Conservation (phyloP, 1,284 basidiomycete genomes). For the Moniliella sp. region DNA sequence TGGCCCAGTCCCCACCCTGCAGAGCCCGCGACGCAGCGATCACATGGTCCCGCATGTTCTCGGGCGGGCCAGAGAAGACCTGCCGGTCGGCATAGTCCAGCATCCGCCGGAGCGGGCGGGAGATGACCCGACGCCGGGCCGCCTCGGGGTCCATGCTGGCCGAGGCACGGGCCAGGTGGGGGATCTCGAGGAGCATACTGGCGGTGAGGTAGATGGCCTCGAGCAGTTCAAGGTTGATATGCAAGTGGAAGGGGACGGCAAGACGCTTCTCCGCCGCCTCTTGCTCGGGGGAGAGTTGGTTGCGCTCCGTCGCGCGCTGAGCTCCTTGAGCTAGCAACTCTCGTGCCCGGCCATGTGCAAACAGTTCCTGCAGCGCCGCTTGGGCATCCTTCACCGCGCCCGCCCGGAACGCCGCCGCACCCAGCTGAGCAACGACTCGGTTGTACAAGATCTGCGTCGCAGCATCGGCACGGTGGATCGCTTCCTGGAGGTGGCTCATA, state of each 20-base stretch:
- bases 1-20: constrained; percentile 89
- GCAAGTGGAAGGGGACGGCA: constrained; percentile 96
- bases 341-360: constrained; percentile 78
- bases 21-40: constrained; percentile 96
- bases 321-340: constrained; percentile 91
- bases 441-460: constrained; percentile 96
- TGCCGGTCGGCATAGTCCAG: constrained; percentile 93
- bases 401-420: constrained; percentile 81
- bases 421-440: constrained; percentile 85
- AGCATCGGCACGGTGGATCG: constrained; percentile 81
- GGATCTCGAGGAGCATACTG: constrained; percentile 95
- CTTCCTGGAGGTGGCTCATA: constrained; percentile 95
- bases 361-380: constrained; percentile 77
- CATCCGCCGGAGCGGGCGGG: constrained; percentile 79
- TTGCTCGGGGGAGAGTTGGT: constrained; percentile 62
- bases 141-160: constrained; percentile 82
- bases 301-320: constrained; percentile 64
- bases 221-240: constrained; percentile 91
- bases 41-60: constrained; percentile 93
- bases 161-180: constrained; percentile 72
- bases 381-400: constrained; percentile 88
- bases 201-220: constrained; percentile 93
- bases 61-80: constrained; percentile 91
- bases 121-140: constrained; percentile 51
- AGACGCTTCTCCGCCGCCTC: constrained; percentile 87